A percentile compares a stretch with the other conserved stretches of the same genome.
phyloP scores from a whole-genome alignment of 768 basidiomycete species.

The Cystobasidium onofrii region DNA sequence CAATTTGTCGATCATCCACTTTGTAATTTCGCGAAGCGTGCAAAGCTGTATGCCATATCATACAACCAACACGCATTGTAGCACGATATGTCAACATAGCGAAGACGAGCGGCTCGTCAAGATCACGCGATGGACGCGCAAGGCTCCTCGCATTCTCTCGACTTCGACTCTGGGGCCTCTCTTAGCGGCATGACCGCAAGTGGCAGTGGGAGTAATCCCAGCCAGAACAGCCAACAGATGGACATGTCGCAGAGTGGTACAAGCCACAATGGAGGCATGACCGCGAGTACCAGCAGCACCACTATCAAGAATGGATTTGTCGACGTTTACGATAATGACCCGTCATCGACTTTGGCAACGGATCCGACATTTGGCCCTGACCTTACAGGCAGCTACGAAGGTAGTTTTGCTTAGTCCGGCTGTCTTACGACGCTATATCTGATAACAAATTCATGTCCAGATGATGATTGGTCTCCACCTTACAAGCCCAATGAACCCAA shows the following conservation, averaged over 20 bases:
- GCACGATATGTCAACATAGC: background rate
- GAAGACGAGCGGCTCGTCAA: background rate
- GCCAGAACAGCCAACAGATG: background rate
- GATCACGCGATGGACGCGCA: background rate
- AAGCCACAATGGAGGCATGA: background rate
- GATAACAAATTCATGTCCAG: background rate
- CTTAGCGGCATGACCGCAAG: background rate
- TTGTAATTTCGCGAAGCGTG: background rate
- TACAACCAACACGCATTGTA: too few relatives aligned
- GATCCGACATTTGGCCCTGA: conserved; percentile 6
- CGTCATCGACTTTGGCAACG: background rate
- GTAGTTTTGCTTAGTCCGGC: background rate
- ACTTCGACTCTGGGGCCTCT: background rate
- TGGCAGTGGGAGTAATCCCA: background rate
- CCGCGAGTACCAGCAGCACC: background rate
- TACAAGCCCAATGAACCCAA: background rate
- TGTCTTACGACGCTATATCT: background rate
- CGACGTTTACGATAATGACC: background rate
- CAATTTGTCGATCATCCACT: conserved; percentile 1
- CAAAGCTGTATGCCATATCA: background rate
- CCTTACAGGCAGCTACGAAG: conserved; percentile 4
- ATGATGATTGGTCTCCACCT: background rate
- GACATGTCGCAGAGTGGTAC: background rate
- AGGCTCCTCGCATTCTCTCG: background rate
- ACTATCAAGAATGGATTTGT: background rate